Conservation (phyloP, 805 yeast species). For the Osmozyma mogii region DNA sequence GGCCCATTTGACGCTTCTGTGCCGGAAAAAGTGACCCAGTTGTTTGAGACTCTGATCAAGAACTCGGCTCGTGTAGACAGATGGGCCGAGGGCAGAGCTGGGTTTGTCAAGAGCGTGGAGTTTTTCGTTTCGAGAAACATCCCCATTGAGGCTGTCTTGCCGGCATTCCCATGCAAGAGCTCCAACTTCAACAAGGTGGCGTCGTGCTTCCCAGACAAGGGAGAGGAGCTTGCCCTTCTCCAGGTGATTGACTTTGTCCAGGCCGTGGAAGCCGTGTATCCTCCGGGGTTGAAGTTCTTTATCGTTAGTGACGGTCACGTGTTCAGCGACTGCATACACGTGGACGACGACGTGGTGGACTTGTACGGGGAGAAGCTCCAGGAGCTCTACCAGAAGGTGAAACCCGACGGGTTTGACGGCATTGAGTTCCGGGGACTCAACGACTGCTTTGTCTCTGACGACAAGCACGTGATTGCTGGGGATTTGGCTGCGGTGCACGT, state of each 20-base stretch:
- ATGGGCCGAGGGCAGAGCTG: slow-evolving; percentile 37
- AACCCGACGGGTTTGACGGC: slow-evolving; percentile 20
- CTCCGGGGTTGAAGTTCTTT: slow-evolving; percentile 48
- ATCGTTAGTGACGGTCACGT: slow-evolving; percentile 63
- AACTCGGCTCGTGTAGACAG: slow-evolving; percentile 40
- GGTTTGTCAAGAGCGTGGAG: slow-evolving; percentile 34
- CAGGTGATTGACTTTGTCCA: slow-evolving; percentile 25
- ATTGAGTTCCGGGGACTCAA: slow-evolving; percentile 28
- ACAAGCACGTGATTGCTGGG: slow-evolving; percentile 8
- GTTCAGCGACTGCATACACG: slow-evolving; percentile 57
- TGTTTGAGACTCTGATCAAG: slow-evolving; percentile 40
- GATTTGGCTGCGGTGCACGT: slow-evolving; percentile 16
- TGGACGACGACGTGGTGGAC: slow-evolving; percentile 48
- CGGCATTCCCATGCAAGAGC: slow-evolving; percentile 60
- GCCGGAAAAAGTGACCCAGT: slow-evolving; percentile 25
- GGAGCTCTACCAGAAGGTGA: slow-evolving; percentile 30
- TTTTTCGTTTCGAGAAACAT: slow-evolving; percentile 43
- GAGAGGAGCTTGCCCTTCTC: slow-evolving; percentile 31
- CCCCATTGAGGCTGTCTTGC: slow-evolving; percentile 48
- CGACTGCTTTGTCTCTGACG: slow-evolving; percentile 23
- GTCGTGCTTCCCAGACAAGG: slow-evolving; percentile 45
- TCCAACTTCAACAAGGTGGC: slow-evolving; percentile 48
- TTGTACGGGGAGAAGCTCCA: slow-evolving; percentile 38
- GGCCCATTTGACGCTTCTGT: not conserved
- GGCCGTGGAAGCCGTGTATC: slow-evolving; percentile 29